Conservation (phyloP, 768 basidiomycete genomes). For the Astraeus odoratus region DNA sequence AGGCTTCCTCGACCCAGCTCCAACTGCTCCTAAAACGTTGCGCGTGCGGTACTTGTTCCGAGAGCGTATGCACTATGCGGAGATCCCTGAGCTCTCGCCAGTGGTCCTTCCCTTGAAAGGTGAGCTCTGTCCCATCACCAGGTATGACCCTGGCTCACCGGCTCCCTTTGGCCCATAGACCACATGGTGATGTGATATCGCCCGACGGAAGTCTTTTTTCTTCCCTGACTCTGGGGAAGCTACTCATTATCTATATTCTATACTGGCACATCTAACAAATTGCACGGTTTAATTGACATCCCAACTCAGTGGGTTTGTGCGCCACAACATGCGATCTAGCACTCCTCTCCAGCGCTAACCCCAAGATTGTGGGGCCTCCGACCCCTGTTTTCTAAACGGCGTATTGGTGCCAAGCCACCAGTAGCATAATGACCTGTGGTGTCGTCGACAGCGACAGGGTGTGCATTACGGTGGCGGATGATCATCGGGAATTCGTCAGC, state of each 20-base stretch:
- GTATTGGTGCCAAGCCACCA: background rate
- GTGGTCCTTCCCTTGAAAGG: conserved; percentile 72
- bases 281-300: background rate
- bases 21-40: conserved; percentile 62
- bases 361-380: background rate
- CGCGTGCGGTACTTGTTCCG: conserved; percentile 73
- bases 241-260: too few relatives aligned
- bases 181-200: conserved; percentile 16
- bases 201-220: background rate
- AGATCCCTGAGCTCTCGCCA: conserved; percentile 63
- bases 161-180: conserved; percentile 10
- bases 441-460: background rate
- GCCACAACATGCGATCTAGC: background rate
- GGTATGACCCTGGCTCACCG: conserved; percentile 3
- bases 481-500: background rate
- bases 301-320: conserved; percentile 1
- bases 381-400: background rate
- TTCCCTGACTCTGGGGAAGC: background rate
- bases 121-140: conserved; percentile 31
- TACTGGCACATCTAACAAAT: background rate
- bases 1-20: conserved; percentile 85
- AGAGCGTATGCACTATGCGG: conserved; percentile 66
- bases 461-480: background rate
- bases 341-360: background rate
- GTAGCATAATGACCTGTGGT: background rate